These are phyloP conservation scores for Russula brevipes DNA, from an alignment of 768 basidiomycete genomes.

Conservation along the genomic window DNA sequence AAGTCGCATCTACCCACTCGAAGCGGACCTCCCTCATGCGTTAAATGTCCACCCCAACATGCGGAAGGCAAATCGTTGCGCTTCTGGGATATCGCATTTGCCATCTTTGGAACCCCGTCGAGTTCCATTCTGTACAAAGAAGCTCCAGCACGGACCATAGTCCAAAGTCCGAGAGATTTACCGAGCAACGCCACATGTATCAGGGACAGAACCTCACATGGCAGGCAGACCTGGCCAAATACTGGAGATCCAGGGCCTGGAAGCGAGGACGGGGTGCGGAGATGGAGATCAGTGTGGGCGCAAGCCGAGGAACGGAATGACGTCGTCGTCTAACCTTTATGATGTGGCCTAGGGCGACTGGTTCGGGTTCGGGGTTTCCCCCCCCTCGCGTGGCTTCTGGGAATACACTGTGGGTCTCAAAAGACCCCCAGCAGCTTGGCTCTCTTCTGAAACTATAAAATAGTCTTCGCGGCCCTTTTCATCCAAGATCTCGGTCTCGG, in stretches of 20 bases:
- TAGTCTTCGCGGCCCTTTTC: not conserved
- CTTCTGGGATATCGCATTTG: not conserved
- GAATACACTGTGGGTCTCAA: not conserved
- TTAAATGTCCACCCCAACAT: too few species aligned
- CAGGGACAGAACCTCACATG: not conserved
- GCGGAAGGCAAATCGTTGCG: too few species aligned
- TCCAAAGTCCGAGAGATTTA: not conserved
- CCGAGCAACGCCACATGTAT: not conserved
- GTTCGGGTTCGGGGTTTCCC: not conserved
- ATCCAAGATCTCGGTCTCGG: not conserved
- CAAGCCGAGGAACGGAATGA: conserved; percentile 3
- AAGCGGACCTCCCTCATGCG: too few species aligned
- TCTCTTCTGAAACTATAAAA: not conserved
- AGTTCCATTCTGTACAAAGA: not conserved
- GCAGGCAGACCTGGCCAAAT: not conserved
- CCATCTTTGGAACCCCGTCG: not conserved
- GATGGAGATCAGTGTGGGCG: conserved; percentile 11
- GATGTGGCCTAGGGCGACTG: not conserved
- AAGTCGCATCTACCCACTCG: too few species aligned
- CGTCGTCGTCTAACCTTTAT: not conserved
- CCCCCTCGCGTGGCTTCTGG: not conserved
- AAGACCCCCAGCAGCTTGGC: not conserved
- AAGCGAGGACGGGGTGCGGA: not conserved
- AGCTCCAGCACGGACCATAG: not conserved
- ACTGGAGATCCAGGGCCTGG: not conserved